Evolutionary conservation across 2,329 filamentous ascomycete genomes (phyloP), one percentile per base, ranked within the genome.

Genomic region (Huntiella bhutanensis): DNA sequence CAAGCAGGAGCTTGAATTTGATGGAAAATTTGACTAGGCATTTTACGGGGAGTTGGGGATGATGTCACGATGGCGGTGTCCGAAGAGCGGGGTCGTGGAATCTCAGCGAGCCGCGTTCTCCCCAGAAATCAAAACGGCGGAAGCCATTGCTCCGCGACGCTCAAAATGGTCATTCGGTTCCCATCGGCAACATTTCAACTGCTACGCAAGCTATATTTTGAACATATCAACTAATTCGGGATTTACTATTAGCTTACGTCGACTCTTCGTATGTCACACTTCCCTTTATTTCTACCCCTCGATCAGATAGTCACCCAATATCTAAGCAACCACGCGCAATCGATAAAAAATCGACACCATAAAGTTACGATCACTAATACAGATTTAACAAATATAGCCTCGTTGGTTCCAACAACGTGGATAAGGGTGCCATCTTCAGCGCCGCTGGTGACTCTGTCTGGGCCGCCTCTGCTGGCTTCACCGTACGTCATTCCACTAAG

Each of bases 361-460:
- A 5, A 40, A 40, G 38, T 19, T 17, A 40, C 17, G 17, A 22
- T 12, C 15, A 11, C 22, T 16, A 40, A 38, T 38, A 36, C 46
- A 53, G 54, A 50, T 55, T 56, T 53, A 51, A 33, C 36, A 28
- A 42, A 54, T 54, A 52, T 55, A 93, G 85, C 73, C 76, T 94
- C 57, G 73, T 92, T 58, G 80, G 71, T 66, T 78, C 72, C 56
- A 78, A 78, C 58, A 79, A 87, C 61, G 65, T 93, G 59, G 80
- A 91, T 68, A 80, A 85, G 68, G 86, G 73, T 57, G 82, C 82
- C 59, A 86, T 94, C 62, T 77, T 91, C 69, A 86, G 81, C 64
- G 67, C 65, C 53, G 81, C 81, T 55, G 83, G 85, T 56, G 82
- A 82, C 64, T 85, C 79, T 60, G 71, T 75, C 56, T 92, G 85